These are phyloP conservation scores for Microcyclosporella mali DNA, from an alignment of 2,329 filamentous ascomycete genomes.

Conservation along the genomic window DNA sequence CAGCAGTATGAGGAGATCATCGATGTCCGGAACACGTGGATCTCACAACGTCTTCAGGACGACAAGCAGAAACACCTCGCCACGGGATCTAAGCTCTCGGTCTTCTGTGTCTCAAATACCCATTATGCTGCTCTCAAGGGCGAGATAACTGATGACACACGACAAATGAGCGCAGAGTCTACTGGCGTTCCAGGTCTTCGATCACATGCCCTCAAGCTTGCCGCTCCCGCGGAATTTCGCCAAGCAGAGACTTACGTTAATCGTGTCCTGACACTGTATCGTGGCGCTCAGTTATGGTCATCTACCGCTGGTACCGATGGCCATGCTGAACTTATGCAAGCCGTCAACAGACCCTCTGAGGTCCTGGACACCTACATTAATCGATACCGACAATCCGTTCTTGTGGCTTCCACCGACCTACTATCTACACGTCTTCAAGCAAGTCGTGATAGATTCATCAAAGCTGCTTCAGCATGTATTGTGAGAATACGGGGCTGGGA, in stretches of 20 bases:
- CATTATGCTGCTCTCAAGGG: constrained; percentile 23
- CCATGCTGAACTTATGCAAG: no score
- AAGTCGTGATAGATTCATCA: background rate
- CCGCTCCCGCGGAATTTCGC: constrained; percentile 9
- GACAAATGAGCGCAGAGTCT: constrained; percentile 4
- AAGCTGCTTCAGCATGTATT: background rate
- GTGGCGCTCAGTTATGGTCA: no score
- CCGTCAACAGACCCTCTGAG: no score
- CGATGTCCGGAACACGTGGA: constrained; percentile 12
- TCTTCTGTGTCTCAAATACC: constrained; percentile 22
- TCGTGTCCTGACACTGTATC: no score
- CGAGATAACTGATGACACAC: background rate
- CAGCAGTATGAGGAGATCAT: constrained; percentile 6
- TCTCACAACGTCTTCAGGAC: constrained; percentile 7
- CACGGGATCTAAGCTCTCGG: constrained; percentile 1
- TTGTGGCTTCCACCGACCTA: no score
- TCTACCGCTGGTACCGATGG: no score
- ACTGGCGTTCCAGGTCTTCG: constrained; percentile 24
- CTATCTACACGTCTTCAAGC: background rate
- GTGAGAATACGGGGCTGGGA: constrained; percentile 1
- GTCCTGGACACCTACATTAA: no score
- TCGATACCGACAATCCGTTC: no score
- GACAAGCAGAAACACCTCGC: constrained; percentile 10
- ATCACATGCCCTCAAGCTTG: constrained; percentile 1
- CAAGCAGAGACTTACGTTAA: no score